Evolutionary conservation across 2,329 filamentous ascomycete genomes (phyloP), one percentile per base, ranked within the genome.

Genomic region (Penicillium sp.): DNA sequence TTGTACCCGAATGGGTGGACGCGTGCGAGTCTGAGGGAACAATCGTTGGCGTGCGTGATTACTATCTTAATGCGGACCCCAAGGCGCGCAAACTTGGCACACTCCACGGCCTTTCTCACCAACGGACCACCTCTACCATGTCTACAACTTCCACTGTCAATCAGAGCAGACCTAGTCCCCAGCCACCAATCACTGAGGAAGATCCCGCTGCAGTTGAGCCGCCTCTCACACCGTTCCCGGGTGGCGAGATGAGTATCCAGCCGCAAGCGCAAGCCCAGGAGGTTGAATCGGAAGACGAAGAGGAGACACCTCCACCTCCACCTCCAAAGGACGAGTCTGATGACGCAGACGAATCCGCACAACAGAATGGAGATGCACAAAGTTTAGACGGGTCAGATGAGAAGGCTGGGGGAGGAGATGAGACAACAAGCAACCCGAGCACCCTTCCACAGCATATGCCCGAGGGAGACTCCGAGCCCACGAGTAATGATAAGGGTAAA

Each of bases 1-100:
- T 99, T 24, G 87, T 95, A 42, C 95, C 95, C 22, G 95, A 99
- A 78, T 99, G 95, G 95, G 87, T 99, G 33, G 91, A 96, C 70
- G 94, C 93, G n/a, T 99, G 95, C 75, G 94, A 98, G 80, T 86
- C 91, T 68, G 93, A 92, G 76, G 94, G 94, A 49, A 88, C 93
- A 62, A 96, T 99, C 65, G 89, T 98, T 3, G 93, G 94, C 54
- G 95, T 98, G 33, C 89, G 95, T 70, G 93, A 93, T 70, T 99
- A 97, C 80, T 99, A 99, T 78, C 85, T 99, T 35, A 93, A 97
- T 74, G 95, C 94, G 2, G 89, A 91, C 74, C 87, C 87, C 19
- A 86, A 87, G 71, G 76, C 87, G 68, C 79, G 88, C 59, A 84
- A 85, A 60, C 70, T 81, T 30, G 78, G 80, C 7, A 76, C 72